These are phyloP conservation scores for Hemileccinum impolitum DNA, from an alignment of 768 basidiomycete genomes.

Conservation along the genomic window DNA sequence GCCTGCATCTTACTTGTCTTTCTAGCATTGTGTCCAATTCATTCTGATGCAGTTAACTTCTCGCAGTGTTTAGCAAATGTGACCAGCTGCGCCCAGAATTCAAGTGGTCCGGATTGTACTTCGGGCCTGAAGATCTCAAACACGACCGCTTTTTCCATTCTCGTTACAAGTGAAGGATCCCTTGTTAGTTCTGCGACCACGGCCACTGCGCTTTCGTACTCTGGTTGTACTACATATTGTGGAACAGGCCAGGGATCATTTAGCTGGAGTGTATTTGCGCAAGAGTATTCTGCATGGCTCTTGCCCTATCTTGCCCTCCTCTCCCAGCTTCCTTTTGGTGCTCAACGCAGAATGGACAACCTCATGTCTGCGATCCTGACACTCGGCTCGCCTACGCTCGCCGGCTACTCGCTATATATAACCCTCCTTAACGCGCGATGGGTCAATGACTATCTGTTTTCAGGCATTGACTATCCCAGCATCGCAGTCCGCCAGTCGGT, in stretches of 20 bases:
- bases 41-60: conserved; percentile 6
- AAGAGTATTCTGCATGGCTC: conserved; percentile 44
- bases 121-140: not conserved
- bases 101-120: not conserved
- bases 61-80: conserved; percentile 12
- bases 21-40: not conserved
- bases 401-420: conserved; percentile 43
- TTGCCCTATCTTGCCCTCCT: conserved; percentile 48
- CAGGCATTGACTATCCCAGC: conserved; percentile 26
- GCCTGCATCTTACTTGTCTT: not conserved
- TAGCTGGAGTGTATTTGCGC: conserved; percentile 24
- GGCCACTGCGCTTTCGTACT: conserved; percentile 11
- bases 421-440: conserved; percentile 44
- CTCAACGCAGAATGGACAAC: conserved; percentile 38
- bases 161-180: conserved; percentile 9
- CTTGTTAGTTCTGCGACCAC: not conserved
- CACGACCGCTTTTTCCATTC: conserved; percentile 11
- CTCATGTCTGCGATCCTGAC: conserved; percentile 41
- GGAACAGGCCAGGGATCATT: conserved; percentile 15
- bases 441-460: conserved; percentile 34
- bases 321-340: conserved; percentile 49
- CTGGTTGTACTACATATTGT: conserved; percentile 7
- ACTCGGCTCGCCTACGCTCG: conserved; percentile 43
- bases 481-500: conserved; percentile 15
- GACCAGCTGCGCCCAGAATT: not conserved